These are phyloP conservation scores for Biscogniauxia mediterranea DNA, from an alignment of 2,329 filamentous ascomycete species.

Conservation along the genomic window DNA sequence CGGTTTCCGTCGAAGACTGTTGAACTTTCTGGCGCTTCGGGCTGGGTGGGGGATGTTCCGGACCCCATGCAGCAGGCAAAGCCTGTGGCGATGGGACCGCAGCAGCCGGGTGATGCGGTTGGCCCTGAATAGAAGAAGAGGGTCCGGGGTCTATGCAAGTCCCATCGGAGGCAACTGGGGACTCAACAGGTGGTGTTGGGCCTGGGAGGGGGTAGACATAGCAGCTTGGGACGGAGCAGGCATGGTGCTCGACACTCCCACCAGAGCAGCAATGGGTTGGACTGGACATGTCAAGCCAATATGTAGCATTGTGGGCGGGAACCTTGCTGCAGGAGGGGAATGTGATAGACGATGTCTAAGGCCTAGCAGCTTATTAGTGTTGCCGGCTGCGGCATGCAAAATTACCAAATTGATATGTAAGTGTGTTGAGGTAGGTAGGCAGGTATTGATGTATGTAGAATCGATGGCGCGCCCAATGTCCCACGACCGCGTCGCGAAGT, in stretches of 20 bases:
- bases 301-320: no score
- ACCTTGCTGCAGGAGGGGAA: background rate
- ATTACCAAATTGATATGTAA: no score
- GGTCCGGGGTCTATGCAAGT: background rate
- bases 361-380: no score
- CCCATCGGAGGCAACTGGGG: background rate
- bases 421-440: no score
- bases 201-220: background rate
- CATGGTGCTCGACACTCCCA: background rate
- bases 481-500: background rate
- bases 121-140: no score
- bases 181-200: background rate
- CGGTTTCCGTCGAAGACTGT: slow-evolving; percentile 1
- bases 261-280: background rate
- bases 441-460: background rate
- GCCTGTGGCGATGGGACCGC: no score
- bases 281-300: background rate
- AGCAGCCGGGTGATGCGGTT: no score
- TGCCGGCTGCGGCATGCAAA: no score
- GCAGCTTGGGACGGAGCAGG: background rate
- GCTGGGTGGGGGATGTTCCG: background rate
- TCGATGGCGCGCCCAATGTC: background rate
- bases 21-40: background rate
- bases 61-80: no score
- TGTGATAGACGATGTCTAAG: background rate